Evolutionary conservation across 2,329 filamentous ascomycete species (phyloP).

Genomic region (Pseudogymnoascus sp.): DNA sequence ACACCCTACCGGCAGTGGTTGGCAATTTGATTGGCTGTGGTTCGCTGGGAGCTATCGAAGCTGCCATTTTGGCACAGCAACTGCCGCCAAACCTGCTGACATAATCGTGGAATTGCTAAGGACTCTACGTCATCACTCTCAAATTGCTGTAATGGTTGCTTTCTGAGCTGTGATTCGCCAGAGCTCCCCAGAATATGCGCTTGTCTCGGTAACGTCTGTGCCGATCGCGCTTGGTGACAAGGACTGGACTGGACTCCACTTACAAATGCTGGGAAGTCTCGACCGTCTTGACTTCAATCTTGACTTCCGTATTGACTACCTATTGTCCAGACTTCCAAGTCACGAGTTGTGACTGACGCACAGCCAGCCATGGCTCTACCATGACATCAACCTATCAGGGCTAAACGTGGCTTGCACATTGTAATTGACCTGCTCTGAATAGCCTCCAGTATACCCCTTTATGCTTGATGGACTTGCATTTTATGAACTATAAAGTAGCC

Average conservation of each 20-base stretch:
- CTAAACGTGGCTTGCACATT: background rate
- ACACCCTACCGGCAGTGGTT: background rate
- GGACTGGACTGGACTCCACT: background rate
- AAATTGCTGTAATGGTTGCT: background rate
- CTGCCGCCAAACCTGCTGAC: background rate
- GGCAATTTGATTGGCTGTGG: background rate
- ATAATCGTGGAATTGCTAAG: background rate
- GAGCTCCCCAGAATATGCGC: background rate
- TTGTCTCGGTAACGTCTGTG: background rate
- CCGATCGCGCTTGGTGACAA: background rate
- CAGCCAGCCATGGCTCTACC: background rate
- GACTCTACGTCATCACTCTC: background rate
- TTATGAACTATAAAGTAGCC: background rate
- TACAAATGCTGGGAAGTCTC: background rate
- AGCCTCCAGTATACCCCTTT: background rate
- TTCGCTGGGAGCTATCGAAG: background rate
- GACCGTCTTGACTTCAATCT: background rate
- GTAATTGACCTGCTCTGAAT: background rate
- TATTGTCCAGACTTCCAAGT: background rate
- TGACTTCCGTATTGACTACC: background rate
- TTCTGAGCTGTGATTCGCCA: background rate
- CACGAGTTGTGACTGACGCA: background rate
- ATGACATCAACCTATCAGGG: background rate
- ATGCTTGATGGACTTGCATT: background rate
- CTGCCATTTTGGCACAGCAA: conserved; percentile 2